A percentile compares a stretch with the other conserved stretches of the same genome.
These are phyloP conservation scores for Evernia prunastri DNA, from an alignment of 495 filamentous ascomycete genomes.

Conservation along the genomic window DNA sequence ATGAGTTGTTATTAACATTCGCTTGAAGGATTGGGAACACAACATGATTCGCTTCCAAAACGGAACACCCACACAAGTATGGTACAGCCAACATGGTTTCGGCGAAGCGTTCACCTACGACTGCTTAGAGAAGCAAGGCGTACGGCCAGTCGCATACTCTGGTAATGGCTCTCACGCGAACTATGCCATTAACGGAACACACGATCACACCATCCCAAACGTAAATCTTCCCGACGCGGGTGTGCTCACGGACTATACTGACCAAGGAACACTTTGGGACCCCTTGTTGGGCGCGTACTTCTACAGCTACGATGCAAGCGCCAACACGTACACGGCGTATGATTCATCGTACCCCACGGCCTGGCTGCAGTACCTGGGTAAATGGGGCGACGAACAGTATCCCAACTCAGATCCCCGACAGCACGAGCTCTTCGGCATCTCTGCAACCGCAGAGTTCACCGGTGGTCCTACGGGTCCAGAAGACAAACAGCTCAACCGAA, in stretches of 20 bases:
- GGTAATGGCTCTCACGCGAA: slow-evolving; percentile 54
- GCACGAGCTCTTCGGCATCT: slow-evolving; percentile 41
- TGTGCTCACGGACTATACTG: slow-evolving; percentile 54
- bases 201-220: slow-evolving; percentile 59
- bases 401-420: slow-evolving; percentile 39
- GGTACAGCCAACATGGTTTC: slow-evolving; percentile 57
- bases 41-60: slow-evolving; percentile 62
- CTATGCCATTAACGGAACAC: slow-evolving; percentile 49
- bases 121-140: slow-evolving; percentile 46
- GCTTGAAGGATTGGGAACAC: slow-evolving; percentile 44
- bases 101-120: slow-evolving; percentile 59
- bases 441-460: slow-evolving; percentile 38
- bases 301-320: slow-evolving; percentile 42
- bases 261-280: slow-evolving; percentile 51
- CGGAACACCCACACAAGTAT: slow-evolving; percentile 50
- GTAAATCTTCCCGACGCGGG: slow-evolving; percentile 55
- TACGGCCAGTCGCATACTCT: slow-evolving; percentile 47
- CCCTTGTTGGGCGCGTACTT: slow-evolving; percentile 44
- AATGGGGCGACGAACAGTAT: slow-evolving; percentile 55
- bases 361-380: slow-evolving; percentile 49
- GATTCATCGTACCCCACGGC: slow-evolving; percentile 37
- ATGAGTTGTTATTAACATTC: slow-evolving; percentile 3
- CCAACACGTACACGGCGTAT: slow-evolving; percentile 39
- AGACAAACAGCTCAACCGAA: slow-evolving; percentile 46
- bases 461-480: slow-evolving; percentile 51